These are phyloP conservation scores for Vararia minispora DNA, from an alignment of 768 basidiomycete genomes.

Conservation along the genomic window DNA sequence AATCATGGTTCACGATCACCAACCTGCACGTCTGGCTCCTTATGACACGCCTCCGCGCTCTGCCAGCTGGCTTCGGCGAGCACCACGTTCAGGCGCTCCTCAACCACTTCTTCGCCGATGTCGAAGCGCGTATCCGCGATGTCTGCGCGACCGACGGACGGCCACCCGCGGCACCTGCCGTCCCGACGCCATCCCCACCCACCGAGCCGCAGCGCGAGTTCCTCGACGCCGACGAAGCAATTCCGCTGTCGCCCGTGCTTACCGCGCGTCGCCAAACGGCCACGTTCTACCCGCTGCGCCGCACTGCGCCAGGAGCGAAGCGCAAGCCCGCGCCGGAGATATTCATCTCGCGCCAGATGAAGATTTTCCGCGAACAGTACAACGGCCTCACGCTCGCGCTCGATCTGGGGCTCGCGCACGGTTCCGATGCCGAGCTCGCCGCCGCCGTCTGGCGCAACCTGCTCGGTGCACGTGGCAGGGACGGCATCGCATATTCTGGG, in stretches of 20 bases:
- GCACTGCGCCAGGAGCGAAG: slow-evolving; percentile 10
- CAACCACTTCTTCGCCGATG: slow-evolving; percentile 92
- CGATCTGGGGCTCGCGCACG: slow-evolving; percentile 64
- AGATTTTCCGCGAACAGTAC: slow-evolving; percentile 88
- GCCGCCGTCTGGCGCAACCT: slow-evolving; percentile 87
- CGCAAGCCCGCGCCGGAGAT: slow-evolving; percentile 55
- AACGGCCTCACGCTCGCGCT: slow-evolving; percentile 69
- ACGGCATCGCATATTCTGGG: slow-evolving; percentile 38
- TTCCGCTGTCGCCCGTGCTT: no score
- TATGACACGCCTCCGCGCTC: slow-evolving; percentile 75
- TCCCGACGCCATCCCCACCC: slow-evolving; percentile 24
- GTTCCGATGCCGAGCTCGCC: slow-evolving; percentile 70
- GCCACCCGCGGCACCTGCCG: no score
- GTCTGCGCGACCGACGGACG: no score
- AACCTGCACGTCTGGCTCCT: slow-evolving; percentile 91
- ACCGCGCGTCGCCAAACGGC: no score
- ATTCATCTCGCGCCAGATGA: slow-evolving; percentile 80
- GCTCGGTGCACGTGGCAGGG: slow-evolving; percentile 74
- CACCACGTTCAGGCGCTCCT: slow-evolving; percentile 72
- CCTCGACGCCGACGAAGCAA: slow-evolving; percentile 18
- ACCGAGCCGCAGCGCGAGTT: slow-evolving; percentile 10
- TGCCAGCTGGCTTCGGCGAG: slow-evolving; percentile 55
- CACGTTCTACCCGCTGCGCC: slow-evolving; percentile 18
- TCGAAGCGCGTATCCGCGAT: slow-evolving; percentile 79
- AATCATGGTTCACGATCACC: slow-evolving; percentile 93